These are phyloP conservation scores for Boletus mariae DNA, from an alignment of 1,284 basidiomycete genomes.

Conservation along the genomic window DNA sequence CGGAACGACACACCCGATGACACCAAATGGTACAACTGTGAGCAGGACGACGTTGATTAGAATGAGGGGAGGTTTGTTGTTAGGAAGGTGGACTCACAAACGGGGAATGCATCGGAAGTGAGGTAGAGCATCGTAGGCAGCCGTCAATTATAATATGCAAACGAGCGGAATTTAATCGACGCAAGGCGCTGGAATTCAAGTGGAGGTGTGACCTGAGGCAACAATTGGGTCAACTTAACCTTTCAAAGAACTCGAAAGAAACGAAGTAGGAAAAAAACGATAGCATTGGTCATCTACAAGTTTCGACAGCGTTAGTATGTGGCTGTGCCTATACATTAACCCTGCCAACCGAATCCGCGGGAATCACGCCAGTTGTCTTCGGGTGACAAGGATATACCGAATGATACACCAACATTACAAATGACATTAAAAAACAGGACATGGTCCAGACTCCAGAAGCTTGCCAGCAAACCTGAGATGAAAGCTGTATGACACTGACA, in stretches of 20 bases:
- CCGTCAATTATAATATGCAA: background rate
- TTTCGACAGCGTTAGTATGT: background rate
- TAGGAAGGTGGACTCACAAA: background rate
- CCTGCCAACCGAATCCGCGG: too few species aligned
- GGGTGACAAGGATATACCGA: background rate
- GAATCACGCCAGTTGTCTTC: background rate
- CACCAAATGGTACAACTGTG: slow-evolving; percentile 83
- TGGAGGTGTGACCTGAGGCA: background rate
- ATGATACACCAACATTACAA: slow-evolving; percentile 12
- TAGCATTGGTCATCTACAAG: too few species aligned
- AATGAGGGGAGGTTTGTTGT: too few species aligned
- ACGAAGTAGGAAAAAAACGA: background rate
- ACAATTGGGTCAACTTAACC: background rate
- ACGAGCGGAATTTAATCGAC: background rate
- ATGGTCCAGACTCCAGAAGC: slow-evolving; percentile 2
- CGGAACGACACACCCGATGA: slow-evolving; percentile 69
- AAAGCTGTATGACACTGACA: slow-evolving; percentile 3
- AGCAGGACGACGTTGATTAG: background rate
- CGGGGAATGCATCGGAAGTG: background rate
- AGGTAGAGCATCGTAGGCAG: background rate
- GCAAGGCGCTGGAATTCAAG: background rate
- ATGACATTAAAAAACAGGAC: slow-evolving; percentile 3
- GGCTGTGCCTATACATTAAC: background rate
- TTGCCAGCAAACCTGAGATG: slow-evolving; percentile 5
- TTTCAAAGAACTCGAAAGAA: background rate